phyloP scores from a whole-genome alignment of 75 land plant species.

The Selaginella tamariscina region DNA sequence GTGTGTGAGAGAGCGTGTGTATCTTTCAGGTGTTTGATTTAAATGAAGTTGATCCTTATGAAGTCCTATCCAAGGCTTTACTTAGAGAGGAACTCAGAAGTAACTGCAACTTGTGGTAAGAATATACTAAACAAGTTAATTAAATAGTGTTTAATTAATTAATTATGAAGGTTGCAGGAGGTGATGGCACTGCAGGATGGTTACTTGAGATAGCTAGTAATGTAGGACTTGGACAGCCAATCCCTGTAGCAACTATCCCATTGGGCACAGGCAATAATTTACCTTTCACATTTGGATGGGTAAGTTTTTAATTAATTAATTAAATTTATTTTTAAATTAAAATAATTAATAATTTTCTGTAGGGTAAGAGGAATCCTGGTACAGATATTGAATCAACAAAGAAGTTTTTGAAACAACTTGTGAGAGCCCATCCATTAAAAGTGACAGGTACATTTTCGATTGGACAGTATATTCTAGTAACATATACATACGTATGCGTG shows the following conservation, averaged over 20 bases:
- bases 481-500: not conserved
- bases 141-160: not conserved
- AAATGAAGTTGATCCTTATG: not conserved
- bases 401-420: slow-evolving; percentile 44
- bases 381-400: slow-evolving; percentile 56
- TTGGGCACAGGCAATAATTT: slow-evolving; percentile 96
- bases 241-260: slow-evolving; percentile 83
- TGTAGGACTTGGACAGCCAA: slow-evolving; percentile 59
- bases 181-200: slow-evolving; percentile 98
- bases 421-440: slow-evolving; percentile 51
- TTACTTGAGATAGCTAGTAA: slow-evolving; percentile 75
- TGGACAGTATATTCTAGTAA: too few relatives aligned
- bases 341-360: slow-evolving; percentile 10
- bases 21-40: not conserved
- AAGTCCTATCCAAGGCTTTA: not conserved
- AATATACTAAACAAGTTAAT: not conserved
- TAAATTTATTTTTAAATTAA: not conserved
- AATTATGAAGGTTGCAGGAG: slow-evolving; percentile 72
- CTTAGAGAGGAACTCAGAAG: not conserved
- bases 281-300: slow-evolving; percentile 97
- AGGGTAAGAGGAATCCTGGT: slow-evolving; percentile 97
- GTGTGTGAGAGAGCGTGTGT: not conserved
- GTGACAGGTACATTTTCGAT: slow-evolving; percentile 98
- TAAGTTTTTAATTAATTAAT: slow-evolving; percentile 20
- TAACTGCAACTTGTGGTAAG: not conserved